These are phyloP conservation scores for Ilex paraguariensis DNA, from an alignment of 305 asterid genomes.

Conservation along the genomic window DNA sequence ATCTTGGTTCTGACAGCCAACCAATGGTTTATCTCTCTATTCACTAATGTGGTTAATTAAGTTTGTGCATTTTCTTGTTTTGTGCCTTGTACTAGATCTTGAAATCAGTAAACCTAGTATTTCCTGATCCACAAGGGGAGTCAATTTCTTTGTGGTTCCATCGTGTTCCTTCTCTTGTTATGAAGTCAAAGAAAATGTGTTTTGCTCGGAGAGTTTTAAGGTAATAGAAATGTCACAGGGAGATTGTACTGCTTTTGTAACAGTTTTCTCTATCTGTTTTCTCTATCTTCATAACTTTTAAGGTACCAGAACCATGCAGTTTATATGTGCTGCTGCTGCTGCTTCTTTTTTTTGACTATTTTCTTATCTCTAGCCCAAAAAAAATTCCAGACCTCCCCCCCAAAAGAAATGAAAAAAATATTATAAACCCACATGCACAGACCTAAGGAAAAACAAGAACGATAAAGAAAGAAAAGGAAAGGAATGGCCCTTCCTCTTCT, in stretches of 20 bases:
- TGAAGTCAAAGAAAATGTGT: slow-evolving; percentile 70
- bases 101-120: slow-evolving; percentile 9
- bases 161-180: slow-evolving; percentile 43
- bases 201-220: slow-evolving; percentile 77
- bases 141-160: slow-evolving; percentile 79
- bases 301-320: no score
- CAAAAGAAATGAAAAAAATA: no score
- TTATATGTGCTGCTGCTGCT: background rate
- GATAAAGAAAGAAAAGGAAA: no score
- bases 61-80: background rate
- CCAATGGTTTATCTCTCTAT: slow-evolving; percentile 29
- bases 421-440: background rate
- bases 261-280: slow-evolving; percentile 9
- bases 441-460: background rate
- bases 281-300: no score
- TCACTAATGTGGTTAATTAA: slow-evolving; percentile 6
- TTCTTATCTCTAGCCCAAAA: background rate
- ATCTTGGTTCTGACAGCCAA: slow-evolving; percentile 58
- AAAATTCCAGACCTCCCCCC: no score
- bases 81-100: slow-evolving; percentile 8
- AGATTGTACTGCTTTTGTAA: background rate
- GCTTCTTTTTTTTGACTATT: background rate
- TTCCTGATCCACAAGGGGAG: slow-evolving; percentile 49
- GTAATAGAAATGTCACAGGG: slow-evolving; percentile 23
- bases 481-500: background rate